Base-by-base conservation (phyloP, 139 green algal species). In the Chlamydomonas schloesseri region DNA sequence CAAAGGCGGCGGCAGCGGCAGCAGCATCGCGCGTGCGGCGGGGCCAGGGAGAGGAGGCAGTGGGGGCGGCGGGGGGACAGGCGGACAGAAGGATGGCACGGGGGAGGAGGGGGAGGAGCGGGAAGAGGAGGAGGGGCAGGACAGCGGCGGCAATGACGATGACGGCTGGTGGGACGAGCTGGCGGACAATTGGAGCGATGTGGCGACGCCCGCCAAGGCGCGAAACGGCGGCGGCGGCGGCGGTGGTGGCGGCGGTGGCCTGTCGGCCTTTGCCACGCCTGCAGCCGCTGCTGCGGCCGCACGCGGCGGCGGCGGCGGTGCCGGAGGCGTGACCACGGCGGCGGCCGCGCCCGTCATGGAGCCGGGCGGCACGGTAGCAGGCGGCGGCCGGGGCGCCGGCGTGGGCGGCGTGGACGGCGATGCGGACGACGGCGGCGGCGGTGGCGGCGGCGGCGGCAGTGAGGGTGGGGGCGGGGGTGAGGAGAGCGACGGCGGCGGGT, bases 151-250 rank as follows among this genome's bases (percentile, higher is more conserved):
- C 36, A 34, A 34, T 20, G 78, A 65, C 2, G 69, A 74, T 1
- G 34, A 50, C 5, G 50, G 67, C 42, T 83, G 73, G 46, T 70
- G 83, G 73, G 53, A 36, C 5, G 62, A 83, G 34, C 58, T 83
- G 24, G n/a, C 76, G 28, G 21, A 60, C 36, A 42, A 36, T 6
- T 82, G 76, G 76, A 13, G 17, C 3, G 75, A 72, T 29, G 34
- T 33, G 75, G 29, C 2, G 17, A 55, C 42, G 28, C 68, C 23
- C 1, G 46, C 50, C 4, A 0, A 1, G 15, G 24, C 65, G 21
- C 60, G 55, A 58, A 84, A 70, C 74, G n/a, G n/a, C n/a, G 31
- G 31, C 33, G 50, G 62, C 57, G 11, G 64, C 73, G 4, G 83
- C 26, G 11, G 46, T 31, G 2, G 72, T 5, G 10, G 72, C 42